Evolutionary conservation across 2,329 filamentous ascomycete species (phyloP), one percentile per base, ranked within the genome.

Genomic region (Penicillium sp.): DNA sequence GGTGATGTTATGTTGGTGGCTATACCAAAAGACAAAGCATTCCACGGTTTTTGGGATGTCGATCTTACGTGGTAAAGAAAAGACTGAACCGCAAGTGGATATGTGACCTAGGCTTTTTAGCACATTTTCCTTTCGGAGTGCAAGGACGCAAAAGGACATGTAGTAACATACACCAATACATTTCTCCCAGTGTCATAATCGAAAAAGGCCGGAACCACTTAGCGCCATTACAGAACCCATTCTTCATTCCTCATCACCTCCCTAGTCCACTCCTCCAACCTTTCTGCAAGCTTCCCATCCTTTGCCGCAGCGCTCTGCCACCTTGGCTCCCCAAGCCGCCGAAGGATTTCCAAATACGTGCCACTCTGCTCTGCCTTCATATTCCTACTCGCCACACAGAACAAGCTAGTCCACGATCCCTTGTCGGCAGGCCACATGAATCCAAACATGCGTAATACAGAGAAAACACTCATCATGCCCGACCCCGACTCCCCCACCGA

Each of bases 291-390:
- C 56, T 63, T 61, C 49, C 3, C 60, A 62, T 75, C 69, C 56
- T 69, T 72, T 35, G 73, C 72, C 33, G 43, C 29, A 41, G 60
- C 35, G 51, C 71, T 75, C 67, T 68, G 62, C 65, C 71, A 73
- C 41, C 59, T 48, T 22, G 67, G 65, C 65, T 73, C 69, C 20
- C 57, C 67, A 54, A 67, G 66, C 41, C 69, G 18, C 8, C 25
- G 41, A 9, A 23, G 18, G n/a, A 51, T 59, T 44, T 73, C 68
- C 5, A 70, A 57, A 67, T 75, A 75, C 20, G 22, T 49, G 9
- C 73, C 73, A 54, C 72, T 71, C 65, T 75, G 66, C 61, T 71
- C 72, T n/a, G 62, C 55, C 66, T 59, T 72, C 72, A 75, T 75
- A 44, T 73, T 63, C 44, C 0, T 58, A 60, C 73, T 72, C 49